These are phyloP conservation scores for Thelonectria discophora DNA, from an alignment of 2,329 filamentous ascomycete genomes.

Conservation along the genomic window DNA sequence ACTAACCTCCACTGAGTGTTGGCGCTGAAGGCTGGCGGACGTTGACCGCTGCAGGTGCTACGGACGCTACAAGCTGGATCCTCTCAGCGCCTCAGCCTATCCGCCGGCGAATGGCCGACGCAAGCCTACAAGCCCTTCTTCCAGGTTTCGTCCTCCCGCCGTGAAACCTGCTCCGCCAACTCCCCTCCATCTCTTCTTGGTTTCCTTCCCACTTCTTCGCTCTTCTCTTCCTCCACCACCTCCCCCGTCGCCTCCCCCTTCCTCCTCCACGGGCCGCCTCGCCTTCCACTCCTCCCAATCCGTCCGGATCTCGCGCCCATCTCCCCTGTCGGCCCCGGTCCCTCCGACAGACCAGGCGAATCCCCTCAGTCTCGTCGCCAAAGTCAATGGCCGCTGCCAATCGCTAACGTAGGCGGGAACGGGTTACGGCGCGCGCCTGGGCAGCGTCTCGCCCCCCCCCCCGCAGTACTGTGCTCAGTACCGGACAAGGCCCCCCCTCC, in stretches of 20 bases:
- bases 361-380: slow-evolving; percentile 30
- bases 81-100: slow-evolving; percentile 17
- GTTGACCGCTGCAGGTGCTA: slow-evolving; percentile 16
- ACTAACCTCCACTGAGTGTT: slow-evolving; percentile 11
- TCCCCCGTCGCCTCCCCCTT: slow-evolving; percentile 27
- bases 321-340: slow-evolving; percentile 21
- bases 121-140: slow-evolving; percentile 28
- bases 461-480: slow-evolving; percentile 60
- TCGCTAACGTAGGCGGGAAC: slow-evolving; percentile 58
- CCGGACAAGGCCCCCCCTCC: slow-evolving; percentile 31
- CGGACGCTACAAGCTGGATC: slow-evolving; percentile 15
- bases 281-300: slow-evolving; percentile 18
- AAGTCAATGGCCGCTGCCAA: slow-evolving; percentile 67
- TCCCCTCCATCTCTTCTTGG: slow-evolving; percentile 12
- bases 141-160: slow-evolving; percentile 31
- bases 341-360: slow-evolving; percentile 26
- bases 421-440: slow-evolving; percentile 68
- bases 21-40: slow-evolving; percentile 13
- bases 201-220: slow-evolving; percentile 19
- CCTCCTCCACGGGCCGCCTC: slow-evolving; percentile 26
- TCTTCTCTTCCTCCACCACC: slow-evolving; percentile 15
- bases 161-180: slow-evolving; percentile 38
- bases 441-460: slow-evolving; percentile 64
- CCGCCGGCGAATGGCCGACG: slow-evolving; percentile 14
- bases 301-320: slow-evolving; percentile 20